Evolutionary conservation across 2,329 filamentous ascomycete species (phyloP), one percentile per base, ranked within the genome.

Genomic region (Chalaropsis ovoidea): DNA sequence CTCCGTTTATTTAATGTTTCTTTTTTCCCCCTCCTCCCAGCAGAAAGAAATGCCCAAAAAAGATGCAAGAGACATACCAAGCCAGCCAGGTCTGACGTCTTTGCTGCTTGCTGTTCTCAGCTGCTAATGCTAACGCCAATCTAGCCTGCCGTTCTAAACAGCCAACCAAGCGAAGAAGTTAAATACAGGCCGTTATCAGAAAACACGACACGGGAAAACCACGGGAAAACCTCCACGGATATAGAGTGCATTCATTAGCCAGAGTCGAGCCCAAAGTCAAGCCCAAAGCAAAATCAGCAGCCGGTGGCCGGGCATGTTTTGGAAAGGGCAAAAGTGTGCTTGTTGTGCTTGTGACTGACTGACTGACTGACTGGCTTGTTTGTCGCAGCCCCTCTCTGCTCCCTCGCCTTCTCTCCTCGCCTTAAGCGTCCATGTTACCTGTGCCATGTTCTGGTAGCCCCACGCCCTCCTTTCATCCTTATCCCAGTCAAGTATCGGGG

Each of bases 41-140:
- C 6, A 31, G 31, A 39, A 39, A 39, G 35, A 39, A 6, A 39
- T 39, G 35, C 35, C 35, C 35, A 10, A 39, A 39, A 39, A 39
- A 39, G 31, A 31, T 31, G 2, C 24, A 52, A 39, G n/a, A 58
- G 27, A 11, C 17, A 39, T 19, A 52, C 47, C 47, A 22, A 13
- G 43, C 45, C 43, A 35, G 7, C 31, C 35, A 39, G 52, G 31
- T 10, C 52, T 27, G 52, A 35, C 27, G 31, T 35, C 2, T 58
- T 58, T 39, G 13, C 27, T 47, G 43, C 27, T 58, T 58, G 52
- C 31, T 58, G 15, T 35, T 58, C 24, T 58, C 52, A 58, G 52
- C 52, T 58, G 17, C 24, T n/a, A 22, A 58, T 58, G 52, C 52
- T 58, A 58, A 58, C 52, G 27, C 52, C 52, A 35, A 19, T 58